Conservation (phyloP, 2,329 filamentous ascomycete species). For the Fusarium odoratissimum region DNA sequence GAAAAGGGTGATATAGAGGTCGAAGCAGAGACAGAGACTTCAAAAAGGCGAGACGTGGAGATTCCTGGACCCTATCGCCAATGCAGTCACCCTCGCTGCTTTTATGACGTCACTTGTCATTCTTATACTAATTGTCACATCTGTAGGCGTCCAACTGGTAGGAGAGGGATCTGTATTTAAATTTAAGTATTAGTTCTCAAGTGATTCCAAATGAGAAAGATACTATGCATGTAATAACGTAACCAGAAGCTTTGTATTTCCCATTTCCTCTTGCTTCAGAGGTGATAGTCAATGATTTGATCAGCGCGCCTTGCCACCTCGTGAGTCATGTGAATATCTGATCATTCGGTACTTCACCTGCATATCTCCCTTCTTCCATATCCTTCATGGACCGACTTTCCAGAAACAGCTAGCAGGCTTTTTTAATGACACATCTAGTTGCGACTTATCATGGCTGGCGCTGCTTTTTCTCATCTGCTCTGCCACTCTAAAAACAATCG, state of each 20-base stretch:
- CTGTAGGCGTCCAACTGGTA: not conserved
- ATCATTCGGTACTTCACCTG: conserved; percentile 25
- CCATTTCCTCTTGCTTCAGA: not conserved
- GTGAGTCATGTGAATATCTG: conserved; percentile 20
- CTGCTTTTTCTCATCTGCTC: conserved; percentile 36
- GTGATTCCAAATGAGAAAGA: no score
- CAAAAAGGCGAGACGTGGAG: not conserved
- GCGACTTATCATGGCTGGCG: conserved; percentile 31
- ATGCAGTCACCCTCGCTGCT: not conserved
- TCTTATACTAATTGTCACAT: not conserved
- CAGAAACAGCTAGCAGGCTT: conserved; percentile 28
- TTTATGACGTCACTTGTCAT: not conserved
- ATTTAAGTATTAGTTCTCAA: not conserved
- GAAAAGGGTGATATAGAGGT: not conserved
- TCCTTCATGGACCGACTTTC: conserved; percentile 37
- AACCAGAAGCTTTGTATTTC: not conserved
- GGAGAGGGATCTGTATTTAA: not conserved
- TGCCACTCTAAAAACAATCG: conserved; percentile 15
- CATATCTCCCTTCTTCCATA: conserved; percentile 30
- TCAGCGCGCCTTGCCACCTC: conserved; percentile 15
- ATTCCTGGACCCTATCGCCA: not conserved
- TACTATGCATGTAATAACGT: no score
- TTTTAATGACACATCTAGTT: not conserved
- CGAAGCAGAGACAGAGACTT: not conserved
- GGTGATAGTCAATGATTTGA: not conserved